Evolutionary conservation across 1,284 basidiomycete species (phyloP), one percentile per base, ranked within the genome.

Genomic region (Cryptococcus deneoformans): DNA sequence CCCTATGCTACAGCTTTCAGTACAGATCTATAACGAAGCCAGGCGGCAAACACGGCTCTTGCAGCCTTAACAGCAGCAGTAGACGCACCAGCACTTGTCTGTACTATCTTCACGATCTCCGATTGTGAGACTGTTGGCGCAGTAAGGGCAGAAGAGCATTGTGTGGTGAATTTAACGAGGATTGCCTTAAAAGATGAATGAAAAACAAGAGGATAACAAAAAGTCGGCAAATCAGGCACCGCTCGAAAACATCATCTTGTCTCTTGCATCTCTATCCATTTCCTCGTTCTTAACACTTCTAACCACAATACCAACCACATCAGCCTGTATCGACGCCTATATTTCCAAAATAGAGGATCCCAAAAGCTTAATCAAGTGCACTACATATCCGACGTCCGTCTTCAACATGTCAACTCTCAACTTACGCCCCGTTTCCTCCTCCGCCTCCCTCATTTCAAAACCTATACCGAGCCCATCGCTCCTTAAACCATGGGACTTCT

Each of bases 81-180:
- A 58, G 14, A 24, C 54, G 11, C 52, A 77, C 77, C 77, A 78
- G 62, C 72, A 70, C 59, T 78, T 73, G 36, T 72, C 68, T 12
- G 62, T 66, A 12, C 63, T 64, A 16, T 73, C 74, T 49, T 77
- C 73, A 20, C 64, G 60, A 57, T 70, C 69, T n/a, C 75, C 76
- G 52, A 97, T 89, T 53, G 92, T 85, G 14, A 98, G 85, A 57
- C 92, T 83, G 76, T 98, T 98, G 48, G 91, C 86, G 73, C 95
- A 99, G 55, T 89, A 92, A 40, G 94, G 94, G 73, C 95, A 98
- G 82, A 96, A 96, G 35, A 95, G 82, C 92, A 93, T 92, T 1
- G 12, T 59, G 49, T 29, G 11, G 37, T 12, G 49, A 5, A 8
- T 40, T n/a, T 10, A 20, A 20, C 20, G 20, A 20, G 20, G 20